Base-by-base conservation (phyloP, 805 yeast species). In the Nakazawaea laoshanensis region DNA sequence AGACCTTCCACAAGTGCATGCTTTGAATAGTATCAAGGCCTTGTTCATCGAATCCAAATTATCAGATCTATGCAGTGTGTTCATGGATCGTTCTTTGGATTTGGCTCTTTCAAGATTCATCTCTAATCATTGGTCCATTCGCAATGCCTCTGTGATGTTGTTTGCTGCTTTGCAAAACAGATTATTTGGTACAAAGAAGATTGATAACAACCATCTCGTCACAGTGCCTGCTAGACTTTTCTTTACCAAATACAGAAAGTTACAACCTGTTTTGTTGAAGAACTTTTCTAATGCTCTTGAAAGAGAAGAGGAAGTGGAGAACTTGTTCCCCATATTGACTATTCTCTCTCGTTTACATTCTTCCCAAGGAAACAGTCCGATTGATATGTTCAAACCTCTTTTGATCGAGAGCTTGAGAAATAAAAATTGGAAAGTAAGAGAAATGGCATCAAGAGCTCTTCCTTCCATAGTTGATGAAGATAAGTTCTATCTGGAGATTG, bases 131-230 rank as follows among this genome's bases (percentile, higher is more conserved):
- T 89, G 97, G 97, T 76, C 95, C 0, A 68, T 89, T 18, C 67
- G 95, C 48, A 89, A 89, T 50, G 85, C 96, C 53, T 86, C 95
- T 0, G 81, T 88, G 13, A 92, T 89, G 97, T 63, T 89, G 25
- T 89, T 87, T 51, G 78, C 94, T 1, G 77, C 95, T 1, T 55
- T 89, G 26, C 92, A 85, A 46, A 80, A 78, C 38, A 66, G 89
- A 39, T 48, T 92, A 4, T 88, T 89, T 55, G 94, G 94, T 2
- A 70, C 66, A 10, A 64, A 63, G 28, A 60, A 62, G 34, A 40
- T 50, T 9, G 58, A 57, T 8, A 67, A 50, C 11, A 63, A 63
- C 39, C 52, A 49, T 34, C 39, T 62, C 7, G 39, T 62, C 5
- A 48, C 53, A 7, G 47, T 62, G 38, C 65, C 78, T 17, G 79